Base-by-base conservation (phyloP, 176 grass and related monocot species). In the Panicum miliaceum region DNA sequence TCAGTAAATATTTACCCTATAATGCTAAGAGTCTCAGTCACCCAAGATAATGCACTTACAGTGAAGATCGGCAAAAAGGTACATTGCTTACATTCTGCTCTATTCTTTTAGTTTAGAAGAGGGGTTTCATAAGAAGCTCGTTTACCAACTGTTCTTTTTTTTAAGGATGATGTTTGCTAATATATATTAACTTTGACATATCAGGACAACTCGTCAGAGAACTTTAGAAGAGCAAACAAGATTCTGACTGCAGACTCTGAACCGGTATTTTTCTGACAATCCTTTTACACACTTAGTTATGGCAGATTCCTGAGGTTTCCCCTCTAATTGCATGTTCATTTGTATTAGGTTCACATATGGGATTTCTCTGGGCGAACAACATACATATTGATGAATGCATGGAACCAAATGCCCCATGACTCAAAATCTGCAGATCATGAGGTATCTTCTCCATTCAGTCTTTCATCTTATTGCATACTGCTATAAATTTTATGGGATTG, bases 11-110 rank as follows among this genome's bases (percentile, higher is more conserved):
- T 88, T 89, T 98, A 95, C 85, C 89, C 96, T 68, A 60, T 98
- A 56, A 91, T 90, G 84, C 82, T 98, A 68, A 93, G 89, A 84
- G 86, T 94, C 69, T 98, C 90, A 6, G 95, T 89, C 35, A 79
- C 66, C 25, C 61, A 84, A 43, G 87, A 85, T 73, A 91, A 88
- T 87, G 82, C 86, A 68, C 84, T 95, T 53, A 73, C 76, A 14
- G 86, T 98, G 78, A 98, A 95, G 90, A 95, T 98, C 57, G 86
- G 84, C 73, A 98, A 91, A 91, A 95, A 95, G 95, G 95, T 95
- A 36, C 48, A 56, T 68, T 64, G 84, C 63, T 82, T 41, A 62
- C 48, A n/a, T 72, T 91, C 73, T 51, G 40, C 45, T 67, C 35
- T 15, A 79, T 82, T 23, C 11, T 66, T 81, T 35, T 71, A 78